Base-by-base conservation (phyloP, 2,329 filamentous ascomycete species). In the Aspergillus brasiliensis region DNA sequence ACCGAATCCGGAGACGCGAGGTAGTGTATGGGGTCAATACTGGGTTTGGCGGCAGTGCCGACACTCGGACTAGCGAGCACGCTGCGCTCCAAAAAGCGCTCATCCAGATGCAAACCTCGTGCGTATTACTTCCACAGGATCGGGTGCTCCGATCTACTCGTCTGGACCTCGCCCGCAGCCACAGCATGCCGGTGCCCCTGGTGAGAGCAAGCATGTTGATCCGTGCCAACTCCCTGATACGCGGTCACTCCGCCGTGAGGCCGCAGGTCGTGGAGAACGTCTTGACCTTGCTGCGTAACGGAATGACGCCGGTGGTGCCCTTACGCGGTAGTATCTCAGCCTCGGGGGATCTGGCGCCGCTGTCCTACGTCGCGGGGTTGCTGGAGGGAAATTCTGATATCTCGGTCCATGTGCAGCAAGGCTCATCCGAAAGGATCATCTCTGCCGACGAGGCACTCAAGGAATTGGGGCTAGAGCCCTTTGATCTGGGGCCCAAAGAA, bases 11-110 rank as follows among this genome's bases (percentile, higher is more conserved):
- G n/a, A n/a, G n/a, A n/a, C n/a, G n/a, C n/a, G 25, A 27, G 25
- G 25, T 27, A 27, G 25, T 27, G 25, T 8, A 27, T 2, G 8
- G 25, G 25, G 84, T 88, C 53, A 89, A 86, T 66, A 89, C 87
- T 0, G 86, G 86, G 3, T 88, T 88, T 61, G 87, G 87, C 3
- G 87, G 86, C n/a, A 87, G 83, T 52, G 87, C 87, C 11, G 84
- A 89, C 67, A 80, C 82, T 0, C 78, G 85, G 5, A 88, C 84
- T 0, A 74, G 78, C 2, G 68, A 83, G 10, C 71, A 81, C 34
- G 64, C 77, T 8, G 76, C 76, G 13, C 79, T 88, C 4, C 86
- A 89, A 68, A 77, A 77, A 8, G 80, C 81, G 1, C 72, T 88
- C 3, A 74, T 88, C 8, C 85, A 87, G 66, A 81, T 84, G 60